phyloP scores from a whole-genome alignment of 768 basidiomycete species.

The Royoungia palumana region DNA sequence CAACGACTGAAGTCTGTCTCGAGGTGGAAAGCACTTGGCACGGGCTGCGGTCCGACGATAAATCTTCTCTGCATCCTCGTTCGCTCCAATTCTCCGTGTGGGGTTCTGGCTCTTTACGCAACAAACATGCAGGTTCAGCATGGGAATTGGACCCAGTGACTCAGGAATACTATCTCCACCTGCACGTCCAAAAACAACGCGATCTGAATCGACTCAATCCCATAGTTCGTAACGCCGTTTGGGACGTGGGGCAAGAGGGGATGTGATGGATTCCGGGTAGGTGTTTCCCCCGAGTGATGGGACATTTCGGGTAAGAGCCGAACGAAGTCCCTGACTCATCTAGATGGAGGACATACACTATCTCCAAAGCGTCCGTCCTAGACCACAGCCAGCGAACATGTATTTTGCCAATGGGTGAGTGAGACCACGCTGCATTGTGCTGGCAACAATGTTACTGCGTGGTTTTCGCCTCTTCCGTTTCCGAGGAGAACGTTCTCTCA shows the following conservation, averaged over 20 bases:
- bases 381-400: conserved; percentile 44
- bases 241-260: conserved; percentile 65
- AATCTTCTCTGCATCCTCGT: not conserved
- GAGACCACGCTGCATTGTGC: conserved; percentile 13
- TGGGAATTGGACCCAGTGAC: conserved; percentile 69
- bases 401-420: conserved; percentile 59
- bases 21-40: conserved; percentile 40
- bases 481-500: not conserved
- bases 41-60: not conserved
- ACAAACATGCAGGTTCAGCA: conserved; percentile 46
- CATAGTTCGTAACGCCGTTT: conserved; percentile 54
- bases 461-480: conserved; percentile 1
- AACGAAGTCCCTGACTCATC: not conserved
- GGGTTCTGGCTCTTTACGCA: not conserved
- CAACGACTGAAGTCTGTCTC: conserved; percentile 65
- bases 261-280: conserved; percentile 70
- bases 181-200: conserved; percentile 65
- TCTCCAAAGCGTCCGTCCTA: conserved; percentile 60
- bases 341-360: conserved; percentile 71
- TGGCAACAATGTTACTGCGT: not conserved
- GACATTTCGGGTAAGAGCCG: conserved; percentile 1
- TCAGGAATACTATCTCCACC: conserved; percentile 69
- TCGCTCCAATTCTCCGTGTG: conserved; percentile 4
- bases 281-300: conserved; percentile 18
- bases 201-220: conserved; percentile 79